A percentile compares a stretch with the other conserved stretches of the same genome.
Conservation (phyloP, 2,329 filamentous ascomycete genomes). For the Sphaerulina vaccinii region DNA sequence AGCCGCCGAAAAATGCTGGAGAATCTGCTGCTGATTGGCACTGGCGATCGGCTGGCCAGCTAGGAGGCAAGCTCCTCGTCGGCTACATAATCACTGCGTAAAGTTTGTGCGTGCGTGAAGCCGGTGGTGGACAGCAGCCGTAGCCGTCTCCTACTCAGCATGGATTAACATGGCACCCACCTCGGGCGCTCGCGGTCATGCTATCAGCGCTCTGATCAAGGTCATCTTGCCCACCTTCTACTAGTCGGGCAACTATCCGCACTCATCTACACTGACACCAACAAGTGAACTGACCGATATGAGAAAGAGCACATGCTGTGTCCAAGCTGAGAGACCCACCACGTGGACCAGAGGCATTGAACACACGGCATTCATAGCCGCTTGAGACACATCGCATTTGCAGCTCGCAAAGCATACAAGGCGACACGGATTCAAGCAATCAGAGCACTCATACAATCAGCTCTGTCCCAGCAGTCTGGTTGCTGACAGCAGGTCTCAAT, state of each 20-base stretch:
- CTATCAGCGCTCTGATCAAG: background rate
- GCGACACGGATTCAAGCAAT: slow-evolving; percentile 18
- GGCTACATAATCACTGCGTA: slow-evolving; percentile 11
- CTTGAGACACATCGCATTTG: slow-evolving; percentile 14
- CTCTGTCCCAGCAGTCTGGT: slow-evolving; percentile 21
- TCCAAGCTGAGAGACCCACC: background rate
- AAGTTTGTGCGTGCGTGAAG: slow-evolving; percentile 8
- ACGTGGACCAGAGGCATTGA: background rate
- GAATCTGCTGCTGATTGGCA: too few relatives aligned
- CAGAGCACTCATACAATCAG: slow-evolving; percentile 10
- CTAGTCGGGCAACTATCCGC: background rate
- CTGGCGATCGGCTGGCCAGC: too few relatives aligned
- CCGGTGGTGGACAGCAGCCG: background rate
- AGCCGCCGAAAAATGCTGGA: slow-evolving; percentile 1
- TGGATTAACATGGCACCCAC: background rate
- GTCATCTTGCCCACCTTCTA: background rate
- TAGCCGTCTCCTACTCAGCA: background rate
- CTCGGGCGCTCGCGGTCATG: background rate
- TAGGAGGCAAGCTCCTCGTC: background rate
- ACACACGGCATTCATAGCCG: slow-evolving; percentile 1
- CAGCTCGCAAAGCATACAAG: slow-evolving; percentile 11
- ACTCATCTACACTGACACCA: background rate
- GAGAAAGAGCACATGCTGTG: background rate
- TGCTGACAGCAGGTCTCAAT: slow-evolving; percentile 13
- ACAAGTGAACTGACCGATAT: background rate